Evolutionary conservation across 2,329 filamentous ascomycete genomes (phyloP), one percentile per base, ranked within the genome.

Genomic region (Exserohilum rostratum): DNA sequence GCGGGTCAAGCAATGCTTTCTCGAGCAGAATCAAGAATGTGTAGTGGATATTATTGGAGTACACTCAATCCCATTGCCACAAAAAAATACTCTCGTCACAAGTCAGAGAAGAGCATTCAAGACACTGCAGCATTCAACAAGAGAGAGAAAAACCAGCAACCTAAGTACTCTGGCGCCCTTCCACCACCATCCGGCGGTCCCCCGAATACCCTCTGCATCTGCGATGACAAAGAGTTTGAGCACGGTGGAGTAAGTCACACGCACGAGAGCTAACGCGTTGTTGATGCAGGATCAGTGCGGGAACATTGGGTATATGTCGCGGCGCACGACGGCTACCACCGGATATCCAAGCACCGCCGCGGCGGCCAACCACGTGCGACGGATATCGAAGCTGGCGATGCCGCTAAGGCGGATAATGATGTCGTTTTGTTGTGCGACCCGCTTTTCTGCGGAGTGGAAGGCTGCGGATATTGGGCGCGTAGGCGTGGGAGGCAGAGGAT

Each of bases 171-270:
- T 17, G 31, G 29, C 17, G 22, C 11, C 31, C 11, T 62, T 53
- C 69, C 69, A 60, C 53, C 43, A 31, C 63, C 68, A 72, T 68
- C 70, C 70, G 70, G 46, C 29, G 6, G 31, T 51, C 65, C 70
- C 46, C 65, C 53, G 57, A 66, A 62, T 67, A 67, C 53, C 62
- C 65, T 66, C 34, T 5, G 11, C 40, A 15, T 31, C 39, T 47
- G 29, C 51, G 31, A 54, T 54, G 46, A 54, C 51, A 45, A 54
- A 50, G 46, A 34, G 5, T 15, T 25, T 42, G 50, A 25, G 34
- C 29, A 31, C 15, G 37, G 46, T 46, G 51, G 34, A 33, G 29
- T 25, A 51, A 25, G 57, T 62, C 60, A 61, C 50, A 48, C 60
- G 60, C 58, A 13, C 40, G 22, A 18, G 11, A 50, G 44, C 33